A percentile compares a stretch with the other conserved stretches of the same genome.
phyloP scores from a whole-genome alignment of 352 stramenopile species.

The Pythium folliculosum region DNA sequence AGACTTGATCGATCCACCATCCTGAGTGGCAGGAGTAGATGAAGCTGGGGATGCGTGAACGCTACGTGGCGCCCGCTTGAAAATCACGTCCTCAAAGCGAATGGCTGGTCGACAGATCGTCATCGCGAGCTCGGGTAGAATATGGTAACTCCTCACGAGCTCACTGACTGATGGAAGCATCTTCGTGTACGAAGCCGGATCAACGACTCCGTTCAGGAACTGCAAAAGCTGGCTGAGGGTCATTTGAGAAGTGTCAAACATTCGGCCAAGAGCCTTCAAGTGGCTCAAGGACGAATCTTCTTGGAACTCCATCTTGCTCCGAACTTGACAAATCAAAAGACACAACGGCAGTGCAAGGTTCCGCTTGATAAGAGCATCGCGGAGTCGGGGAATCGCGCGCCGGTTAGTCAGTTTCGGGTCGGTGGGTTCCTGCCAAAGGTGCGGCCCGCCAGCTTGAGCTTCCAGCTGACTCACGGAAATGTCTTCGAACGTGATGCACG shows the following conservation, averaged over 20 bases:
- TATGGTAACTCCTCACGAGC: constrained; percentile 75
- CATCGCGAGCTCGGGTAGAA: constrained; percentile 77
- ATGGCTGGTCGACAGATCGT: constrained; percentile 77
- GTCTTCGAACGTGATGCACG: constrained; percentile 84
- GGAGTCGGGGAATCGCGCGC: constrained; percentile 73
- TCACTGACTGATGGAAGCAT: constrained; percentile 68
- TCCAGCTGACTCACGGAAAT: constrained; percentile 85
- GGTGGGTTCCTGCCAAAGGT: constrained; percentile 77
- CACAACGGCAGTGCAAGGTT: constrained; percentile 75
- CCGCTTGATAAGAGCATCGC: constrained; percentile 84
- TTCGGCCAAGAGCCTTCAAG: constrained; percentile 75
- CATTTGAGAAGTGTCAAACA: constrained; percentile 87
- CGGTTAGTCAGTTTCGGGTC: constrained; percentile 86
- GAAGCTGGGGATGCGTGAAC: constrained; percentile 41
- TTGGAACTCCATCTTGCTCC: constrained; percentile 81
- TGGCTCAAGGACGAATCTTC: constrained; percentile 58
- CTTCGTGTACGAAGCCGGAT: constrained; percentile 65
- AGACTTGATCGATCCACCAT: constrained; percentile 24
- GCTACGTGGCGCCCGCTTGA: constrained; percentile 63
- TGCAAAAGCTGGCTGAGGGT: constrained; percentile 86
- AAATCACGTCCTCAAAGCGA: constrained; percentile 68
- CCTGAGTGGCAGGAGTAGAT: constrained; percentile 24
- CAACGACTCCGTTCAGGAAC: constrained; percentile 77
- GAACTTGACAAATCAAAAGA: constrained; percentile 85
- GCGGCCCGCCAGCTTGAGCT: constrained; percentile 72